phyloP scores from a whole-genome alignment of 1,284 basidiomycete species.

The Fomitiporia mediterranea region DNA sequence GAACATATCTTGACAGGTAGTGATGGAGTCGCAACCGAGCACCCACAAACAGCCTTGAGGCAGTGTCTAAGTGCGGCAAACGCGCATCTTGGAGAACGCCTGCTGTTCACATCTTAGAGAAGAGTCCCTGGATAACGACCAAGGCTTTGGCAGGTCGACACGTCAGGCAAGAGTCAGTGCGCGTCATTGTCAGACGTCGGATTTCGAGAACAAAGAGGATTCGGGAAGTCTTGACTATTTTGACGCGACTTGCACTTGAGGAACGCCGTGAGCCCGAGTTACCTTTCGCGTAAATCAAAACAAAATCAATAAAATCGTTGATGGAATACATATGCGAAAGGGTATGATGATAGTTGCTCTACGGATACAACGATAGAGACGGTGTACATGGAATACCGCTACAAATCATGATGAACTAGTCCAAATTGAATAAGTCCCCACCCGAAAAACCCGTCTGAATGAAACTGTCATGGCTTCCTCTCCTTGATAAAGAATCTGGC shows the following conservation, averaged over 20 bases:
- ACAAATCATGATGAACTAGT: not conserved
- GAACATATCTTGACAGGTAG: conserved; percentile 6
- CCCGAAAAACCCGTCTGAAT: no score
- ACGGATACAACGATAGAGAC: not conserved
- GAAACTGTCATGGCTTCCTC: not conserved
- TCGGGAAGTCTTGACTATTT: no score
- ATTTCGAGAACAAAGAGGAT: not conserved
- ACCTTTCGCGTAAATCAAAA: not conserved
- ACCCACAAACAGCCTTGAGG: not conserved
- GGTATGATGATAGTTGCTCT: not conserved
- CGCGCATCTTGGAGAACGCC: not conserved
- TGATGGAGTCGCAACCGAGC: not conserved
- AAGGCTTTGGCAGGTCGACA: not conserved
- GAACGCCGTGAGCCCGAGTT: not conserved
- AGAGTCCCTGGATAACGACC: not conserved
- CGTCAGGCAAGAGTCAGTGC: not conserved
- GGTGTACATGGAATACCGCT: not conserved
- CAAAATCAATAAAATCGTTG: not conserved
- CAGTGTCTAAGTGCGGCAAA: conserved; percentile 2
- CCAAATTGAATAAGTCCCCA: not conserved
- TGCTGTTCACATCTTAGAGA: not conserved
- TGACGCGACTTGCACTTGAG: no score
- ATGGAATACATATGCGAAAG: conserved; percentile 3
- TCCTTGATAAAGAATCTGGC: conserved; percentile 66
- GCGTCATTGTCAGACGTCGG: not conserved